Evolutionary conservation across 2,329 filamentous ascomycete species (phyloP).

Genomic region (Didymella pinodella): DNA sequence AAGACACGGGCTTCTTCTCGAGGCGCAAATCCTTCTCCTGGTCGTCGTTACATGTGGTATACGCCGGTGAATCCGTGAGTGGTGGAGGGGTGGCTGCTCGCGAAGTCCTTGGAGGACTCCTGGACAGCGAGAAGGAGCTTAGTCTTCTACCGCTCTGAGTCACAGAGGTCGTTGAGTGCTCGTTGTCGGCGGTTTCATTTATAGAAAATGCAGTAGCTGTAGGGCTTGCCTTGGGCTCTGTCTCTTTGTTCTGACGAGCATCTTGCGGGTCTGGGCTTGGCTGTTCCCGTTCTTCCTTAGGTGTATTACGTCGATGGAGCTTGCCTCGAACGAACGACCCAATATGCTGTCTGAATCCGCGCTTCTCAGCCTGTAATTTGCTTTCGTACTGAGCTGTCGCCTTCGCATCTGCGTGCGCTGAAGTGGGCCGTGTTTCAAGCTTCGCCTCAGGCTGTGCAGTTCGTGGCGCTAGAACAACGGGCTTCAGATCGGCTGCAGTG

Average conservation of each 20-base stretch:
- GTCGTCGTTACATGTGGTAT: conserved; percentile 37
- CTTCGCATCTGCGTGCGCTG: conserved; percentile 16
- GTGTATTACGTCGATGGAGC: conserved; percentile 36
- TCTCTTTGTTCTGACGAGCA: background rate
- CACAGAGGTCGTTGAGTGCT: conserved; percentile 31
- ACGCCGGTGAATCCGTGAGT: conserved; percentile 47
- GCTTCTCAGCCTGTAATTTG: conserved; percentile 34
- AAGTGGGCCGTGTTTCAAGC: background rate
- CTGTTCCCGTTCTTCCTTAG: conserved; percentile 29
- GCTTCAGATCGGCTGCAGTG: conserved; percentile 10
- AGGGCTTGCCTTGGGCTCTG: background rate
- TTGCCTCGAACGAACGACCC: conserved; percentile 46
- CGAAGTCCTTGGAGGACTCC: conserved; percentile 49
- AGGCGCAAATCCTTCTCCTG: conserved; percentile 22
- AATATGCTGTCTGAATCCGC: conserved; percentile 42
- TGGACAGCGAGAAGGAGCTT: conserved; percentile 51
- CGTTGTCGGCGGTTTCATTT: background rate
- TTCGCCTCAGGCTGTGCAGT: background rate
- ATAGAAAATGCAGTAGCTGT: background rate
- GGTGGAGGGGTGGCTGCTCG: conserved; percentile 48
- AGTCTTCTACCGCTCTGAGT: conserved; percentile 40
- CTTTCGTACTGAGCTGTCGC: conserved; percentile 11
- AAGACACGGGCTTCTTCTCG: conserved; percentile 38
- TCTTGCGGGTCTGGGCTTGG: background rate
- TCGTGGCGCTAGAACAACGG: background rate